Base-by-base conservation (phyloP, 805 yeast species). In the Lachancea meyersii region DNA sequence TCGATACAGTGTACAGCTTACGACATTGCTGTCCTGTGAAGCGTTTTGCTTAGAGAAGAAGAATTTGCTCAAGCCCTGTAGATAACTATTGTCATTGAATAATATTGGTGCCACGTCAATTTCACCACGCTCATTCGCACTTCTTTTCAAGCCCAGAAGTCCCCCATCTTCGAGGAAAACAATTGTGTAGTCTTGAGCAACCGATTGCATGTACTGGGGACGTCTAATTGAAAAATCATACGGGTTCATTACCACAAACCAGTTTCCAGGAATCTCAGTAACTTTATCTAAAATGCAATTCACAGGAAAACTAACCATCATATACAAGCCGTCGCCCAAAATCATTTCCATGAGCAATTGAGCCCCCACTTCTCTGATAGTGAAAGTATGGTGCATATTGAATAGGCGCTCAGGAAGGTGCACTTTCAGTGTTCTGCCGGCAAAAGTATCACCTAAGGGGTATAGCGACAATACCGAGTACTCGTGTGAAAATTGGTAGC, bases 151-250 rank as follows among this genome's bases (percentile, higher is more conserved):
- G 35, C 79, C 80, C 38, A 86, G 63, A 32, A 88, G 58, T 1
- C 89, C 86, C 20, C 97, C 96, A 63, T 89, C 95, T 34, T 72
- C 70, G 38, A 88, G 67, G 4, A 86, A 70, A 0, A 82, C 77
- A 3, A 87, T 57, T 7, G 79, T 55, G 35, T 72, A 69, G 2
- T 56, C 52, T 0, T 64, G 48, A 24, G 75, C 70, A 13, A 79
- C 60, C 1, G 81, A 59, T 38, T 70, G 65, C 47, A 83, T 52
- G 17, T 71, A 61, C 33, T 76, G 74, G 1, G 91, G 87, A 19
- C 63, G 61, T 52, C 83, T 69, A 5, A 75, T 56, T 24, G 75
- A 76, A 50, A 81, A 78, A 6, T 77, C 72, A 58, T 81, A 84
- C 1, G 93, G 89, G 28, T 75, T 74, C 6, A 84, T 74, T 41